Conservation (phyloP, 495 filamentous ascomycete genomes). For the Endocarpon pusillum region DNA sequence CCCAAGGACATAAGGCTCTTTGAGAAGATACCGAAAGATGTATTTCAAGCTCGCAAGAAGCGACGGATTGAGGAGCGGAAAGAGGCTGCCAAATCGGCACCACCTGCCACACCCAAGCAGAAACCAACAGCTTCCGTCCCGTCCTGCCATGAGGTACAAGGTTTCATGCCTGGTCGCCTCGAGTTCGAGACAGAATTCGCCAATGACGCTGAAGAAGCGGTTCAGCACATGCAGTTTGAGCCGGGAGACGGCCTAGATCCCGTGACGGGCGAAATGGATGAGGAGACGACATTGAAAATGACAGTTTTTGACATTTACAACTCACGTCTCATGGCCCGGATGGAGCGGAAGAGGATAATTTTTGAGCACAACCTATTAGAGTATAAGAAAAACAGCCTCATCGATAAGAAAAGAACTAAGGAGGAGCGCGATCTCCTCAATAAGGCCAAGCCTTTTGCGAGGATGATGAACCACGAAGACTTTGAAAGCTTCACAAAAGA, state of each 20-base stretch:
- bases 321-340: slow-evolving; percentile 70
- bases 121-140: slow-evolving; percentile 91
- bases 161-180: slow-evolving; percentile 94
- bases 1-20: slow-evolving; percentile 62
- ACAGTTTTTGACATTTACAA: slow-evolving; percentile 99
- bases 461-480: slow-evolving; percentile 89
- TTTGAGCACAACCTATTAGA: slow-evolving; percentile 90
- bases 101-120: slow-evolving; percentile 73
- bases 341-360: slow-evolving; percentile 91
- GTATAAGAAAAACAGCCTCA: slow-evolving; percentile 69
- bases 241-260: slow-evolving; percentile 84
- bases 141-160: slow-evolving; percentile 91
- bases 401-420: slow-evolving; percentile 90
- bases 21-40: slow-evolving; percentile 66
- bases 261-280: slow-evolving; percentile 71
- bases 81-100: slow-evolving; percentile 68
- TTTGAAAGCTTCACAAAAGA: slow-evolving; percentile 73
- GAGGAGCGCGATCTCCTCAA: slow-evolving; percentile 81
- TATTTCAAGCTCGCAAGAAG: slow-evolving; percentile 90
- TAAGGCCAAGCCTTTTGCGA: slow-evolving; percentile 87
- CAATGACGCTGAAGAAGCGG: slow-evolving; percentile 95
- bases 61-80: slow-evolving; percentile 83
- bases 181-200: slow-evolving; percentile 97
- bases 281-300: slow-evolving; percentile 93
- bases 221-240: slow-evolving; percentile 96